Evolutionary conservation across 1,139 yeast species (phyloP).

Genomic region (Hemisphaericaspora xylanilytica): DNA sequence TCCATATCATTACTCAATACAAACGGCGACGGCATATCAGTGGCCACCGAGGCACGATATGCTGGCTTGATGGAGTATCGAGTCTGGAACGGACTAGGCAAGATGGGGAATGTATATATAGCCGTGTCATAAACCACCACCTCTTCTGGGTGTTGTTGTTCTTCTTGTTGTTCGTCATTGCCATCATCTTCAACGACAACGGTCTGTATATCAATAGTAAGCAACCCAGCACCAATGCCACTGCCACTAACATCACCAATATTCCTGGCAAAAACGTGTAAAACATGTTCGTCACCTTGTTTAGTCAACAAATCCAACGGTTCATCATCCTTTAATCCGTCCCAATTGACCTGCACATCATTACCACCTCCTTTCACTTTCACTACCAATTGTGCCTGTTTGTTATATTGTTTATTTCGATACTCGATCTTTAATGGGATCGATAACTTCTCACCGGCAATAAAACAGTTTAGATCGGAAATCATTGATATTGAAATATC

Average conservation of each 20-base stretch:
- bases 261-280: conserved; percentile 13
- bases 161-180: conserved; percentile 9
- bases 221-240: conserved; percentile 2
- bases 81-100: conserved; percentile 35
- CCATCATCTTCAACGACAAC: conserved; percentile 22
- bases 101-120: conserved; percentile 27
- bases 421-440: conserved; percentile 23
- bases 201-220: conserved; percentile 24
- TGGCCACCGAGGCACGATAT: conserved; percentile 20
- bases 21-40: conserved; percentile 47
- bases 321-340: conserved; percentile 42
- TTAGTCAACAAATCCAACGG: conserved; percentile 23
- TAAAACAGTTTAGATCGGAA: conserved; percentile 7
- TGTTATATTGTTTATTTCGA: conserved; percentile 9
- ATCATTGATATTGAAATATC: conserved; percentile 15
- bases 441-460: conserved; percentile 25
- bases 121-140: conserved; percentile 31
- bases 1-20: conserved; percentile 19
- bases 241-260: conserved; percentile 12
- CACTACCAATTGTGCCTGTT: conserved; percentile 10
- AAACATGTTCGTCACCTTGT: conserved; percentile 10
- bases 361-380: conserved; percentile 7
- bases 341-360: conserved; percentile 34
- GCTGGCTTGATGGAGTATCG: conserved; percentile 39
- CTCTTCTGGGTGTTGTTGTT: too few species aligned